Conservation (phyloP, 23 red algal genomes). For the Chondrus crispus region DNA sequence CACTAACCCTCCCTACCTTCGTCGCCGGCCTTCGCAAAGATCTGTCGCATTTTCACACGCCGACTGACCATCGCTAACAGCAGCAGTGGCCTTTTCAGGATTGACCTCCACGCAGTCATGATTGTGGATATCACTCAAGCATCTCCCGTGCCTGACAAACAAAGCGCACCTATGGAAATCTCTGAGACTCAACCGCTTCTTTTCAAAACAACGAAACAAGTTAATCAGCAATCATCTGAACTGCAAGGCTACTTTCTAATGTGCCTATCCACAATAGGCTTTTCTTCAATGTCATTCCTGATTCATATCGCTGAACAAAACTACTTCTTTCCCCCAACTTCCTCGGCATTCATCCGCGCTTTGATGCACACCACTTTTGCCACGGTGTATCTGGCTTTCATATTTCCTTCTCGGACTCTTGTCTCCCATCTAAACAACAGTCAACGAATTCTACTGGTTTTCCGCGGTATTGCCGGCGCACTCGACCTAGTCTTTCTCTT, state of each 20-base stretch:
- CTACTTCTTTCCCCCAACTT: not conserved
- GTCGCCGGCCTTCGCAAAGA: too few relatives aligned
- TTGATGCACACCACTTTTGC: not conserved
- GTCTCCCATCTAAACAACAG: not conserved
- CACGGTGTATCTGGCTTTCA: not conserved
- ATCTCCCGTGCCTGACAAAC: too few relatives aligned
- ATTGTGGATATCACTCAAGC: too few relatives aligned
- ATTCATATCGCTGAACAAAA: not conserved
- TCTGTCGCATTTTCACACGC: too few relatives aligned
- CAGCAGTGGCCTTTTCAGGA: too few relatives aligned
- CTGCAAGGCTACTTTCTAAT: not conserved
- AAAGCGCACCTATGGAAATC: too few relatives aligned
- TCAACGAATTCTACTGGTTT: slow-evolving; percentile 10
- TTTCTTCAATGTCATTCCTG: not conserved
- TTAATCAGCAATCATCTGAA: too few relatives aligned
- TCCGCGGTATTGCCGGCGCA: not conserved
- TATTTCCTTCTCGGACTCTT: not conserved
- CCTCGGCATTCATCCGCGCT: not conserved
- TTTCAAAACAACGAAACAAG: too few relatives aligned
- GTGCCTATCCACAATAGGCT: not conserved
- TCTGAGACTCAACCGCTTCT: too few relatives aligned
- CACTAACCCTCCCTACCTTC: too few relatives aligned
- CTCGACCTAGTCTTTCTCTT: not conserved
- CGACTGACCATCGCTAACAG: too few relatives aligned
- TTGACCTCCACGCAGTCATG: too few relatives aligned